Evolutionary conservation across 768 basidiomycete species (phyloP).

Genomic region (Rhodotorula babjevae): DNA sequence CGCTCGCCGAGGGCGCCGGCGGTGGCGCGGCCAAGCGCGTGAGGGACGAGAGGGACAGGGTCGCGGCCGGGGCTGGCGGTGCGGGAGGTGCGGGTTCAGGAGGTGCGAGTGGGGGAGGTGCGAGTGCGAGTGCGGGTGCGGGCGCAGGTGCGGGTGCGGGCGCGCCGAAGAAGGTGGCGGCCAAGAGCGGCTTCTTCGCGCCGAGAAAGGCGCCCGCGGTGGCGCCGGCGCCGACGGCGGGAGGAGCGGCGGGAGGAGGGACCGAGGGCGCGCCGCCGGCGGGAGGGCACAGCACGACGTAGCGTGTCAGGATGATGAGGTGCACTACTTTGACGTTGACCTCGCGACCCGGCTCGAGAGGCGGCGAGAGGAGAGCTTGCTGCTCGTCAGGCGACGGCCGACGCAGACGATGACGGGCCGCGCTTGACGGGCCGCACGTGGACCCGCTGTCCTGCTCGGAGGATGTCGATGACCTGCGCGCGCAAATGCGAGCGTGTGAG

Average conservation of each 20-base stretch:
- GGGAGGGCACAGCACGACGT: too few species aligned
- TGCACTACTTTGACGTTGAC: too few species aligned
- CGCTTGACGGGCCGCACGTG: slow-evolving; percentile 21
- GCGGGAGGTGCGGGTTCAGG: too few species aligned
- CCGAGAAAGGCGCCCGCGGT: not conserved
- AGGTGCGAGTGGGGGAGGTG: too few species aligned
- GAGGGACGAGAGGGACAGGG: not conserved
- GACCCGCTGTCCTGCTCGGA: slow-evolving; percentile 12
- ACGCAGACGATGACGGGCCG: too few species aligned
- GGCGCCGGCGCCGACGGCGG: not conserved
- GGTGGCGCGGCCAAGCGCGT: not conserved
- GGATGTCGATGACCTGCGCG: slow-evolving; percentile 15
- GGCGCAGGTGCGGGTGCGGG: not conserved
- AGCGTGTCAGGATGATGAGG: too few species aligned
- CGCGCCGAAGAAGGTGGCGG: not conserved
- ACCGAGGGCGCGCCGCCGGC: not conserved
- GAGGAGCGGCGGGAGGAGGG: not conserved
- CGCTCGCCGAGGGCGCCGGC: not conserved
- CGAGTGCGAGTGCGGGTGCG: not conserved
- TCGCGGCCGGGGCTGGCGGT: too few species aligned
- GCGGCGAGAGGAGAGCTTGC: too few species aligned
- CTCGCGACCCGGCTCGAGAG: too few species aligned
- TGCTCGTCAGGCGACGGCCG: too few species aligned
- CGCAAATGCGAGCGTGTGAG: not conserved
- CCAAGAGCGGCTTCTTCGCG: not conserved